Evolutionary conservation across 768 basidiomycete genomes (phyloP).

Genomic region (Suillus weaverae): DNA sequence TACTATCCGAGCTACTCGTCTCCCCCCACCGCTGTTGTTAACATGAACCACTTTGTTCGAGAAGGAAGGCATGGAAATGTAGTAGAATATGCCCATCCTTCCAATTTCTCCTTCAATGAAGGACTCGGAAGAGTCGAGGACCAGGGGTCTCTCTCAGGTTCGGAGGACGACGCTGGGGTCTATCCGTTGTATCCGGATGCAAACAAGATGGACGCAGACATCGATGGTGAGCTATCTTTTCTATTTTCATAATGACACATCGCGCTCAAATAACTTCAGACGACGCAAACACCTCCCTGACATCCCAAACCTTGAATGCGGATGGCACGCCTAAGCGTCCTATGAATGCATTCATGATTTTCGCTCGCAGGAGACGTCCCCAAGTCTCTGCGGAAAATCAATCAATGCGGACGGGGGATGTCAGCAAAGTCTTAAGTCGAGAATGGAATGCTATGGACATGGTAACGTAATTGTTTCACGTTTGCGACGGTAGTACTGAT

Average conservation of each 20-base stretch:
- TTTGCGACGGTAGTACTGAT: constrained; percentile 10
- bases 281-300: constrained; percentile 51
- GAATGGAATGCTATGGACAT: constrained; percentile 83
- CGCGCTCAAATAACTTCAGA: constrained; percentile 27
- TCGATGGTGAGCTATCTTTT: constrained; percentile 42
- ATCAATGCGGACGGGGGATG: constrained; percentile 87
- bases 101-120: constrained; percentile 23
- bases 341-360: constrained; percentile 96
- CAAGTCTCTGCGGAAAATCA: constrained; percentile 87
- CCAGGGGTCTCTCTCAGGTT: constrained; percentile 53
- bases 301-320: constrained; percentile 77
- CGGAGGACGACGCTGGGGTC: constrained; percentile 51
- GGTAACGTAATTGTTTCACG: constrained; percentile 41
- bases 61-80: constrained; percentile 25
- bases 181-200: constrained; percentile 30
- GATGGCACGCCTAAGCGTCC: constrained; percentile 89
- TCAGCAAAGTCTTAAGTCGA: constrained; percentile 82
- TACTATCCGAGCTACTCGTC: constrained; percentile 12
- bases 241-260: constrained; percentile 13
- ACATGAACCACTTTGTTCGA: constrained; percentile 32
- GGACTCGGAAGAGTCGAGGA: constrained; percentile 39
- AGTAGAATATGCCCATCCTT: constrained; percentile 28
- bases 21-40: constrained; percentile 8
- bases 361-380: constrained; percentile 77
- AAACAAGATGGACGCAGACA: constrained; percentile 44